These are phyloP conservation scores for Evansstolkia leycettana DNA, from an alignment of 495 filamentous ascomycete species.

Conservation along the genomic window DNA sequence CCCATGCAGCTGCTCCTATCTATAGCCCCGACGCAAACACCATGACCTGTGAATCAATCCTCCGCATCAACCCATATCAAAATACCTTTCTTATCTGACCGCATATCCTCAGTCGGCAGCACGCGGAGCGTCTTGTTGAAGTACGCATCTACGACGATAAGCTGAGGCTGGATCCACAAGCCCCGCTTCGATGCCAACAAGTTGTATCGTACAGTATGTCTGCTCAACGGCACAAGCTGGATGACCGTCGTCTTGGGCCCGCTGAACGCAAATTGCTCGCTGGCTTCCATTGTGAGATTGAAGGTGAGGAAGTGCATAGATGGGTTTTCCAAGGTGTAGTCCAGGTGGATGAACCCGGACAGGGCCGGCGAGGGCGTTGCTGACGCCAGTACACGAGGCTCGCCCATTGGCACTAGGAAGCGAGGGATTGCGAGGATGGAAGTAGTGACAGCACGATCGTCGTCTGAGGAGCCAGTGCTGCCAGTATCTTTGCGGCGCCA, in stretches of 20 bases:
- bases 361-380: constrained; percentile 33
- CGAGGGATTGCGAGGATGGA: constrained; percentile 63
- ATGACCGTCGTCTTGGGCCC: constrained; percentile 69
- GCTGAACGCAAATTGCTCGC: constrained; percentile 85
- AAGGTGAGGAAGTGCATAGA: constrained; percentile 91
- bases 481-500: constrained; percentile 49
- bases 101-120: constrained; percentile 60
- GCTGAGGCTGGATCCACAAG: constrained; percentile 57
- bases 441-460: constrained; percentile 16
- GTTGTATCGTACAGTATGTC: constrained; percentile 56
- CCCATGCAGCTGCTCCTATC: too few relatives aligned
- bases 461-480: constrained; percentile 1
- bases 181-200: constrained; percentile 47
- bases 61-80: constrained; percentile 52
- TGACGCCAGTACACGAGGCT: constrained; percentile 76
- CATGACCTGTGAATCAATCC: constrained; percentile 12
- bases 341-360: constrained; percentile 35
- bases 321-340: constrained; percentile 82
- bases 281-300: constrained; percentile 80
- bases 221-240: constrained; percentile 66
- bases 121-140: constrained; percentile 79
- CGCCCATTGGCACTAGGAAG: constrained; percentile 63
- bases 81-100: constrained; percentile 59
- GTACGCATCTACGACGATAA: constrained; percentile 74
- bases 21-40: too few relatives aligned